Evolutionary conservation across 1,139 yeast genomes (phyloP).

Genomic region (Taphrina pruni): DNA sequence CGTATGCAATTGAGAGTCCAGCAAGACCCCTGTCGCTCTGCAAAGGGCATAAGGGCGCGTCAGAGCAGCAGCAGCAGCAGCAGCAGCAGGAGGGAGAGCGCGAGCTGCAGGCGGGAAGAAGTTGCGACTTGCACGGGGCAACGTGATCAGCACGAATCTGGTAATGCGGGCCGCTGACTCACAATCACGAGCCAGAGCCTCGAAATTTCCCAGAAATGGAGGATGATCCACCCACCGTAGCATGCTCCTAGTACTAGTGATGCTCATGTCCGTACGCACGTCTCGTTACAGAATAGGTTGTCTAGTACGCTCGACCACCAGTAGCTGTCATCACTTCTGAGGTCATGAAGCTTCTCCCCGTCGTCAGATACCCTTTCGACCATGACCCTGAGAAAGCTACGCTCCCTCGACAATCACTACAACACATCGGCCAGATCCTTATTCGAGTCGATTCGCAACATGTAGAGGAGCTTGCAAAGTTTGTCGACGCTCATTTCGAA

Average conservation of each 20-base stretch:
- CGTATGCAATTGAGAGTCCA: too few species aligned
- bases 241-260: neutral
- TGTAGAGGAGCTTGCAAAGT: slow-evolving; percentile 7
- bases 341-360: slow-evolving; percentile 33
- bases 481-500: slow-evolving; percentile 27
- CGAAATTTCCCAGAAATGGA: too few species aligned
- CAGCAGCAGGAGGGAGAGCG: neutral
- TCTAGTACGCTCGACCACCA: too few species aligned
- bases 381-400: neutral
- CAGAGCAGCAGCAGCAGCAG: neutral
- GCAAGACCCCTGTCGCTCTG: neutral
- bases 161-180: slow-evolving; percentile 6
- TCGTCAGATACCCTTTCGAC: slow-evolving; percentile 4
- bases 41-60: slow-evolving; percentile 2
- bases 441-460: slow-evolving; percentile 9
- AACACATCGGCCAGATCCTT: slow-evolving; percentile 34
- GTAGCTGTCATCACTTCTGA: too few species aligned
- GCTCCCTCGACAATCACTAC: slow-evolving; percentile 30
- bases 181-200: neutral
- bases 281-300: neutral
- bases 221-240: neutral
- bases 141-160: neutral
- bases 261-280: neutral
- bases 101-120: neutral
- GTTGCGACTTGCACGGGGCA: too few species aligned